Evolutionary conservation across 495 filamentous ascomycete genomes (phyloP).

Genomic region (Saxophila tyrrhenica): DNA sequence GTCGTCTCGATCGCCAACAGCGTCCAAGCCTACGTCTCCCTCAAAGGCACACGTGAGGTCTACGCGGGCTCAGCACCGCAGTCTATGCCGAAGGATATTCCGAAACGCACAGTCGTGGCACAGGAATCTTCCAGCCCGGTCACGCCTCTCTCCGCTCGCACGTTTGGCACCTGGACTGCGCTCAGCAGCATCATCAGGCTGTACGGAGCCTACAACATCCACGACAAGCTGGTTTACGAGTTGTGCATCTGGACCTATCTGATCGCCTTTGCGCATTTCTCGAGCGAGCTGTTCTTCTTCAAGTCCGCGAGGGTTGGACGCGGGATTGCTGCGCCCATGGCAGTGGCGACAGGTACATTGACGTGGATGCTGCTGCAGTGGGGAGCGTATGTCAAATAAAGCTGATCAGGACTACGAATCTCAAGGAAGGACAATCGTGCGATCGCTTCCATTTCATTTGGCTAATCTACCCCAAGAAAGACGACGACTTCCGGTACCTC

Average conservation of each 20-base stretch:
- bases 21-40: slow-evolving; percentile 65
- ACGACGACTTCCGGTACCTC: background rate
- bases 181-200: slow-evolving; percentile 62
- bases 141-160: slow-evolving; percentile 63
- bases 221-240: slow-evolving; percentile 58
- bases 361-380: slow-evolving; percentile 76
- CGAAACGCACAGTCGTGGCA: background rate
- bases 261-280: slow-evolving; percentile 71
- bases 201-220: slow-evolving; percentile 78
- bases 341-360: slow-evolving; percentile 57
- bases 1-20: slow-evolving; percentile 68
- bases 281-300: slow-evolving; percentile 65
- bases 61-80: slow-evolving; percentile 50
- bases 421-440: no score
- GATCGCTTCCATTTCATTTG: no score
- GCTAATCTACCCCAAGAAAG: background rate
- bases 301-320: slow-evolving; percentile 58
- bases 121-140: slow-evolving; percentile 29
- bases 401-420: no score
- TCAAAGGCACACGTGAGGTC: slow-evolving; percentile 62
- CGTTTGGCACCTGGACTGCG: slow-evolving; percentile 89
- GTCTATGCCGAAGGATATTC: slow-evolving; percentile 8
- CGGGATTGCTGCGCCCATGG: slow-evolving; percentile 58
- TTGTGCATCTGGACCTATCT: slow-evolving; percentile 69
- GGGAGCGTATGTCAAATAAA: slow-evolving; percentile 44